Evolutionary conservation across 805 yeast genomes (phyloP), one percentile per base, ranked within the genome.

Genomic region (Saturnispora halmiae): DNA sequence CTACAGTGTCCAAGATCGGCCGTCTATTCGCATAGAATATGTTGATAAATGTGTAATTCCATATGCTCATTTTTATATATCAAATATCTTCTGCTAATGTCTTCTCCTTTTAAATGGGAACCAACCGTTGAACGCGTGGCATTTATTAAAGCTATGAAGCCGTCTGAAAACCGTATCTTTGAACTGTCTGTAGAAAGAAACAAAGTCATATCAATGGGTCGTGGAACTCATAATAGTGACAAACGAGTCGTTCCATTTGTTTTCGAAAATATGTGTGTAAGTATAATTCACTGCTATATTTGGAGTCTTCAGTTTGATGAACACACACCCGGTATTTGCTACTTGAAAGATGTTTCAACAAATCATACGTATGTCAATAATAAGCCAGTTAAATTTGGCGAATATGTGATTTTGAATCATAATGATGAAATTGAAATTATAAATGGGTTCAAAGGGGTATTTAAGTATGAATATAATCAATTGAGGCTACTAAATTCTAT

Each of bases 291-390:
- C 49, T 75, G 73, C 4, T 50, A 45, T 25, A 47, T 58, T 2
- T 56, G 62, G 62, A 16, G 43, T 7, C 36, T 53, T 21, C 60
- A 67, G 31, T 77, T 77, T 51, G 80, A 75, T 50, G 65, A 65
- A 0, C 57, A 59, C 4, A 64, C 69, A 6, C 51, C 63, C 1
- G 74, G 77, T 0, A 45, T 73, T 44, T 63, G 69, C 14, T 77
- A 75, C 48, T 46, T 76, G 9, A 67, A 67, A 41, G 81, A 75
- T 46, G 39, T 46, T 0, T 73, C 81, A 1, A 51, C 67, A 19
- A 77, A 77, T 57, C 80, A 80, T 2, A 66, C 72, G 1, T 58
- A 46, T 31, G 49, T 75, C 1, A 72, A 75, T 48, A 66, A 61
- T 3, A 26, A 1, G n/a, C 38, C 16, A 41, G 64, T 43, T 11